Percentiles rank a stretch among this genome's conserved stretches.
Evolutionary conservation across 73 alveolate genomes (phyloP).

Genomic region (Tetrahymena elliotti): DNA sequence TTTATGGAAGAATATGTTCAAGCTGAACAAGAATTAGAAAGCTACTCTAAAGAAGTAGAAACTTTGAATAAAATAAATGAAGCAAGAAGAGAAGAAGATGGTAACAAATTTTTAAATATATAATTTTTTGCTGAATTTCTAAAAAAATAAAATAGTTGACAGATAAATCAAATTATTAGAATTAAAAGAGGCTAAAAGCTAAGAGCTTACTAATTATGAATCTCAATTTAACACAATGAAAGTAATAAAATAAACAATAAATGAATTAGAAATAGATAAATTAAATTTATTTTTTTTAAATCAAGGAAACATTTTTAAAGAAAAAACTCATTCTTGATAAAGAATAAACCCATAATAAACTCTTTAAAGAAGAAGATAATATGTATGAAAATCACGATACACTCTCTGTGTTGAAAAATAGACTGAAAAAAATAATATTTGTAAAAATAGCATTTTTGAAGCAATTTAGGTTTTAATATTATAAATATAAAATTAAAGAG

Average conservation of each 20-base stretch:
- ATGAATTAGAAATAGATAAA: background rate
- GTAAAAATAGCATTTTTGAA: background rate
- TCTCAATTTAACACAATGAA: background rate
- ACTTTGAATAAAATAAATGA: background rate
- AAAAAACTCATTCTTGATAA: background rate
- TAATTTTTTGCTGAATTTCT: background rate
- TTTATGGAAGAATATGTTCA: background rate
- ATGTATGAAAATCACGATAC: background rate
- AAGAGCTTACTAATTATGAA: background rate
- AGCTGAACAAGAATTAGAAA: background rate
- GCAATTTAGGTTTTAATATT: background rate
- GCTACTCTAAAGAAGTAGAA: background rate
- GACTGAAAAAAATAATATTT: background rate
- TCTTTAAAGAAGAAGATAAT: background rate
- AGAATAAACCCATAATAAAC: background rate
- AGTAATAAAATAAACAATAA: background rate
- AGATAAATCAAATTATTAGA: background rate
- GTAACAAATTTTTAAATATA: background rate
- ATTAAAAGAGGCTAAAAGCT: background rate
- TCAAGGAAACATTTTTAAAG: background rate
- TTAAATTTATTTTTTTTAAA: background rate
- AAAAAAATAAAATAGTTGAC: background rate
- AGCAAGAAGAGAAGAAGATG: background rate
- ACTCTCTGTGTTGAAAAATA: background rate
- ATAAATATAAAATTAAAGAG: background rate